Evolutionary conservation across 768 basidiomycete genomes (phyloP).

Genomic region (Xerocomellus dryophilus): DNA sequence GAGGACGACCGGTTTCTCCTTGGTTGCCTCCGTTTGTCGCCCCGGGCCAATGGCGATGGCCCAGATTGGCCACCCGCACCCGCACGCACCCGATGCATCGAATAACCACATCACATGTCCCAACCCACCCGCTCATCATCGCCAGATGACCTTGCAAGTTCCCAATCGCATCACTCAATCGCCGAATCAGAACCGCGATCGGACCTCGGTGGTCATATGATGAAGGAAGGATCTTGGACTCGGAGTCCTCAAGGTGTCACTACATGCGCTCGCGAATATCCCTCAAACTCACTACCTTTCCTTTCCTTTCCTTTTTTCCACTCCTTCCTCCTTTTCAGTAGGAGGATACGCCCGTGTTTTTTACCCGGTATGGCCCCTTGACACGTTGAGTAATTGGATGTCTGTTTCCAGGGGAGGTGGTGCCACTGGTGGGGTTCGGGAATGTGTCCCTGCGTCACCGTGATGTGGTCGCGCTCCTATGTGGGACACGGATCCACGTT

Average conservation of each 20-base stretch:
- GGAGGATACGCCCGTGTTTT: background rate
- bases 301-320: background rate
- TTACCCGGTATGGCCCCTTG: background rate
- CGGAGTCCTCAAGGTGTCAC: background rate
- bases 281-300: background rate
- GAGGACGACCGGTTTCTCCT: background rate
- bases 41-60: background rate
- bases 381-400: background rate
- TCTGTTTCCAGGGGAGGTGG: background rate
- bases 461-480: background rate
- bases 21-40: background rate
- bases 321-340: background rate
- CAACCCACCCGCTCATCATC: background rate
- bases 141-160: background rate
- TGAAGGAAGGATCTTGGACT: background rate
- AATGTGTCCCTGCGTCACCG: background rate
- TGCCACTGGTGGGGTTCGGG: background rate
- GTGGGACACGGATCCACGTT: background rate
- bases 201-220: constrained; percentile 1
- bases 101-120: background rate
- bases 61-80: background rate
- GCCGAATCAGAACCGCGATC: background rate
- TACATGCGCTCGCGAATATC: constrained; percentile 4
- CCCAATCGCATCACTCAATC: constrained; percentile 3
- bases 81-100: background rate